These are phyloP conservation scores for Sesbania bispinosa DNA, from an alignment of 306 rosid genomes.

Conservation along the genomic window DNA sequence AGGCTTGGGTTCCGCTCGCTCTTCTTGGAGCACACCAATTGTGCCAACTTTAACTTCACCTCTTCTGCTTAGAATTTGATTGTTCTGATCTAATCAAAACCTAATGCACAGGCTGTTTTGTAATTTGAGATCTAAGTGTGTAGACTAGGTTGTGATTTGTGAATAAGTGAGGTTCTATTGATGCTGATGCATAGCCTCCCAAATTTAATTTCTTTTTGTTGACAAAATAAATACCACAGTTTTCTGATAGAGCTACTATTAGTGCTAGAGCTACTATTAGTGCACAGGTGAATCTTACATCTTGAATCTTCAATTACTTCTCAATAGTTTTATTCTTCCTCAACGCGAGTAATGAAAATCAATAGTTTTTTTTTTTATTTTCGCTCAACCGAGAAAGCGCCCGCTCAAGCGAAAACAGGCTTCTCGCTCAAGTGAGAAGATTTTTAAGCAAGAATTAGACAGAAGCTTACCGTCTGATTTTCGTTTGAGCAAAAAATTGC, in stretches of 20 bases:
- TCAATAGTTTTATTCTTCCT: background rate
- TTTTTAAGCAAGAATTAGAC: no score
- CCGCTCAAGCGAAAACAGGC: no score
- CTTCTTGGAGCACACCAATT: constrained; percentile 33
- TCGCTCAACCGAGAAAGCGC: no score
- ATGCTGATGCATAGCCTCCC: background rate
- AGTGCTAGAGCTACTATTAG: background rate
- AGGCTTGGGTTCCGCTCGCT: constrained; percentile 55
- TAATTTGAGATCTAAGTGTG: background rate
- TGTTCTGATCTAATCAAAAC: background rate
- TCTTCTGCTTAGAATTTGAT: constrained; percentile 28
- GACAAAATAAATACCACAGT: background rate
- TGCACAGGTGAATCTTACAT: background rate
- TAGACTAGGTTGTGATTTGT: background rate
- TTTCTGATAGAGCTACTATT: background rate
- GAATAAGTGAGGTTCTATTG: constrained; percentile 22
- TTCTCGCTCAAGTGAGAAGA: no score
- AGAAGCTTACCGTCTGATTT: no score
- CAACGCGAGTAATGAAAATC: background rate
- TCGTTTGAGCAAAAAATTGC: no score
- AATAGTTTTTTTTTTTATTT: no score
- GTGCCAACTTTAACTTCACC: constrained; percentile 60
- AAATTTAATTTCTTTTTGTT: background rate
- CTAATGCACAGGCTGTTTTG: background rate
- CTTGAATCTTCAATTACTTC: background rate